These are phyloP conservation scores for Diospyros kaki DNA, from an alignment of 148 eudicot genomes.

Conservation along the genomic window DNA sequence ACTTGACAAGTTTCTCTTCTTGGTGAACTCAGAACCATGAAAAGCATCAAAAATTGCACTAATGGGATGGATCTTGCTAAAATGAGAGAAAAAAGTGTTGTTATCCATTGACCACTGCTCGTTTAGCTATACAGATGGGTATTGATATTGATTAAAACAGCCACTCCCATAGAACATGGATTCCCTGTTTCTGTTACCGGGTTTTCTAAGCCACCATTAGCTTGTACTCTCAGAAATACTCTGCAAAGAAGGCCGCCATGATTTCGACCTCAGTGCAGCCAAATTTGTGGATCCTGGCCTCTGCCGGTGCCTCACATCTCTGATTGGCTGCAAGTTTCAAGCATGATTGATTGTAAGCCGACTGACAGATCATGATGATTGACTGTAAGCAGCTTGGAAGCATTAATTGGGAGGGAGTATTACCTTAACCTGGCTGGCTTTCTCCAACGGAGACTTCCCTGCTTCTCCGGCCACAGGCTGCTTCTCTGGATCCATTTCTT, in stretches of 20 bases:
- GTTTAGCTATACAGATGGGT: too few relatives aligned
- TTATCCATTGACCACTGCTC: too few relatives aligned
- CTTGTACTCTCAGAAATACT: constrained; percentile 70
- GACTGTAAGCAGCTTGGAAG: background rate
- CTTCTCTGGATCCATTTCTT: constrained; percentile 22
- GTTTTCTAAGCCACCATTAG: constrained; percentile 15
- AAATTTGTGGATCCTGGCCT: constrained; percentile 40
- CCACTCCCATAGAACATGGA: too few relatives aligned
- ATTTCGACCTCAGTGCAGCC: constrained; percentile 42
- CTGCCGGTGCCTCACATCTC: constrained; percentile 38
- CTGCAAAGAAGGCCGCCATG: constrained; percentile 81
- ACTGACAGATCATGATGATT: background rate
- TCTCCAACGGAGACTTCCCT: constrained; percentile 21
- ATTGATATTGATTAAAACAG: too few relatives aligned
- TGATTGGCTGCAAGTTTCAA: constrained; percentile 32
- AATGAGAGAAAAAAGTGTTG: too few relatives aligned
- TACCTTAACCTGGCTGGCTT: constrained; percentile 39
- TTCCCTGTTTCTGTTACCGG: too few relatives aligned
- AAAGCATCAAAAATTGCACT: too few relatives aligned
- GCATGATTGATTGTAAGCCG: too few relatives aligned
- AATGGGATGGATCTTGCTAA: too few relatives aligned
- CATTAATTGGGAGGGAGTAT: background rate
- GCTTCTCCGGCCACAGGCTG: constrained; percentile 25
- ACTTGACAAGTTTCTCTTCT: too few relatives aligned
- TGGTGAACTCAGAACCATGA: too few relatives aligned